Percentiles rank a stretch among this genome's conserved stretches.
phyloP scores from a whole-genome alignment of 148 eudicot species.

The Mesembryanthemum crystallinum region DNA sequence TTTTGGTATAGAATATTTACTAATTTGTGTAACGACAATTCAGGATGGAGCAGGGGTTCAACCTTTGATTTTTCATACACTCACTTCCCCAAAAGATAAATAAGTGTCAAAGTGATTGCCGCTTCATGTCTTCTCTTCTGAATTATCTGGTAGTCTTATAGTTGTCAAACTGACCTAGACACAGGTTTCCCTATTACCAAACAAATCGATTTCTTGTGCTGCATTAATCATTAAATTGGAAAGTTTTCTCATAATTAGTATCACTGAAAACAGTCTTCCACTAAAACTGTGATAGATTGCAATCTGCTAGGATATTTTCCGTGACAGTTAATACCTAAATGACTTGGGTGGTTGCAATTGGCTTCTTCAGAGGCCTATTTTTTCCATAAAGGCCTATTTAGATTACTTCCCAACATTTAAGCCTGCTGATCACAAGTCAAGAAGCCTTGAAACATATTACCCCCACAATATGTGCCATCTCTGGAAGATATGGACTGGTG shows the following conservation, averaged over 20 bases:
- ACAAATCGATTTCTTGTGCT: not conserved
- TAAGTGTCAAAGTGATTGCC: no score
- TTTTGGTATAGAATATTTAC: no score
- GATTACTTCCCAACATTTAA: not conserved
- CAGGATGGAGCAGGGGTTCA: not conserved
- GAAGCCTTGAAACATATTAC: not conserved
- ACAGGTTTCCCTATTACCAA: not conserved
- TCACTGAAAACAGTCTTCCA: no score
- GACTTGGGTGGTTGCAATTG: not conserved
- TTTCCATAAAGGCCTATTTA: not conserved
- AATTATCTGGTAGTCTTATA: not conserved
- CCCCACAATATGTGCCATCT: not conserved
- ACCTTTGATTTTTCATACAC: no score
- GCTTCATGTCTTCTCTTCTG: not conserved
- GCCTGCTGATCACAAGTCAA: no score
- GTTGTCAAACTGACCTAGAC: not conserved
- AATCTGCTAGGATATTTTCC: no score
- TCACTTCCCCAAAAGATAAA: no score
- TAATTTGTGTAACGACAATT: no score
- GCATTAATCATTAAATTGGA: no score
- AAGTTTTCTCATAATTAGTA: no score
- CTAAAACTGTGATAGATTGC: no score
- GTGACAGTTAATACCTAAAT: no score
- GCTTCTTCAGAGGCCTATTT: not conserved
- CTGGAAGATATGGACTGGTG: not conserved